Evolutionary conservation across 2,329 filamentous ascomycete species (phyloP).

Genomic region (Lachnellula suecica): DNA sequence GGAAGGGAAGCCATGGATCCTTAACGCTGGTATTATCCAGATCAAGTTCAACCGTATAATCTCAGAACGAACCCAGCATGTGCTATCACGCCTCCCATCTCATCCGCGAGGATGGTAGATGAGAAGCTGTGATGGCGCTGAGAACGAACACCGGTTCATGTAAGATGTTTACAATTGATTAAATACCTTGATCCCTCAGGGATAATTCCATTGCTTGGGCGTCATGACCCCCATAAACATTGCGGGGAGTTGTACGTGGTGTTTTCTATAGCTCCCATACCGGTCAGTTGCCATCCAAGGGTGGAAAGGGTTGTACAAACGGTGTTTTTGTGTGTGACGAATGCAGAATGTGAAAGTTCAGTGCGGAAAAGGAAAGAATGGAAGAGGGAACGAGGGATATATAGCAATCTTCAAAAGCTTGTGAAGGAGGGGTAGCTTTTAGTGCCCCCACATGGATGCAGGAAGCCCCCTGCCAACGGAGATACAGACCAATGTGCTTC

Average conservation of each 20-base stretch:
- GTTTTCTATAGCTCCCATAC: slow-evolving; percentile 2
- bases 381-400: slow-evolving; percentile 2
- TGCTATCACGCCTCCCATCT: slow-evolving; percentile 26
- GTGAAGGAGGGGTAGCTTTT: slow-evolving; percentile 23
- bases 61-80: slow-evolving; percentile 59
- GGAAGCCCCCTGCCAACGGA: slow-evolving; percentile 6
- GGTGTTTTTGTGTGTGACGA: background rate
- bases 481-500: slow-evolving; percentile 12
- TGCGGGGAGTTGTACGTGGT: slow-evolving; percentile 25
- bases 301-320: background rate
- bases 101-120: slow-evolving; percentile 30
- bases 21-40: slow-evolving; percentile 99
- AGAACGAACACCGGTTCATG: slow-evolving; percentile 66
- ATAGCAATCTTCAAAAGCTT: slow-evolving; percentile 4
- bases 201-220: slow-evolving; percentile 33
- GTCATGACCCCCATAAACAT: slow-evolving; percentile 26
- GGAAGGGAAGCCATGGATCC: slow-evolving; percentile 80
- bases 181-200: slow-evolving; percentile 35
- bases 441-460: slow-evolving; percentile 11
- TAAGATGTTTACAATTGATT: slow-evolving; percentile 44
- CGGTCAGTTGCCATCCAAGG: background rate
- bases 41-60: slow-evolving; percentile 97
- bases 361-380: background rate
- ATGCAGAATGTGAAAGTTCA: background rate
- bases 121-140: slow-evolving; percentile 29